Evolutionary conservation across 352 stramenopile species (phyloP).

Genomic region (Phytophthora citricola): DNA sequence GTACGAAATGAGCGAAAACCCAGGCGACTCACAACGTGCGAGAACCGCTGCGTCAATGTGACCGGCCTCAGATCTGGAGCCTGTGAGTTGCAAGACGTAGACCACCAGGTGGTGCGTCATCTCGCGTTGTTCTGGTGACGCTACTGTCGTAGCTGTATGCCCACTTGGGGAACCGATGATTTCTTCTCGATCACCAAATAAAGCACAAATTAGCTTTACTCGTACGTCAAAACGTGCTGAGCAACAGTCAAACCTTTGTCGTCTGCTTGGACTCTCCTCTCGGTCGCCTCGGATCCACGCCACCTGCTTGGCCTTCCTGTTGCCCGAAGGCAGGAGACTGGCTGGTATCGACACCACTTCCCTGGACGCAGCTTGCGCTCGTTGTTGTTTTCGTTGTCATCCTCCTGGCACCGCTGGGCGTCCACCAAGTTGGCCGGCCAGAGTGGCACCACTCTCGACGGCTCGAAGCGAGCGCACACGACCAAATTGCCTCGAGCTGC

Average conservation of each 20-base stretch:
- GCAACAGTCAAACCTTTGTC: conserved; percentile 25
- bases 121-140: conserved; percentile 51
- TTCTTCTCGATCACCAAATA: conserved; percentile 28
- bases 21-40: conserved; percentile 41
- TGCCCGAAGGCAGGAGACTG: conserved; percentile 12
- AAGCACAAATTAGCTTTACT: too few species aligned
- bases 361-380: conserved; percentile 26
- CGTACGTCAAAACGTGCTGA: neutral
- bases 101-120: conserved; percentile 54
- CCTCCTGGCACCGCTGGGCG: neutral
- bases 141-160: conserved; percentile 63
- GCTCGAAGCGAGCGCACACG: conserved; percentile 56
- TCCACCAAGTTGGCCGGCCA: conserved; percentile 13
- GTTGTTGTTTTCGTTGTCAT: neutral
- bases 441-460: conserved; percentile 21
- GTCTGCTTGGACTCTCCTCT: conserved; percentile 47
- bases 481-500: conserved; percentile 28
- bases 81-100: conserved; percentile 45
- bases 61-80: conserved; percentile 1
- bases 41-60: conserved; percentile 33
- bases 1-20: conserved; percentile 47
- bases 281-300: conserved; percentile 48
- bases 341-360: conserved; percentile 25
- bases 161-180: conserved; percentile 59
- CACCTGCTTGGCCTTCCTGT: conserved; percentile 18